A percentile compares a stretch with the other conserved stretches of the same genome.
These are phyloP conservation scores for Coemansia erecta DNA, from an alignment of 192 early-diverging fungal species.

Conservation along the genomic window DNA sequence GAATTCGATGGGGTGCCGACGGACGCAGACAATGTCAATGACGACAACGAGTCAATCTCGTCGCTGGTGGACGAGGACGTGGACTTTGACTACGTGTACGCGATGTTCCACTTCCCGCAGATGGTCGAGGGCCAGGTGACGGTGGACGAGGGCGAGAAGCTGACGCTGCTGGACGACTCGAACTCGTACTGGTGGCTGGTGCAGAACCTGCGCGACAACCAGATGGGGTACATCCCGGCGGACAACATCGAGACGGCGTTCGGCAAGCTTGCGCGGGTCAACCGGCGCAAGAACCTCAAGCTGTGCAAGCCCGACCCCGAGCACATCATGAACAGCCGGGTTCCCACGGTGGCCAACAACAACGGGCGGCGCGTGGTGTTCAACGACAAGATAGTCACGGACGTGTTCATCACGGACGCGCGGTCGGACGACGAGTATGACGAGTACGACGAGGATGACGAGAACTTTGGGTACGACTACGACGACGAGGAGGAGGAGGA, in stretches of 20 bases:
- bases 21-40: constrained; percentile 25
- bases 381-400: constrained; percentile 36
- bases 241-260: constrained; percentile 65
- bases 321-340: constrained; percentile 27
- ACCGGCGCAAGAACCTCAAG: constrained; percentile 64
- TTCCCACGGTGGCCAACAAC: constrained; percentile 17
- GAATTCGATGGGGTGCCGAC: constrained; percentile 51
- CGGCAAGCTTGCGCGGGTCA: constrained; percentile 67
- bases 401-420: constrained; percentile 38
- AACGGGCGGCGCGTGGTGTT: constrained; percentile 34
- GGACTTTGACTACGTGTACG: constrained; percentile 66
- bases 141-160: constrained; percentile 66
- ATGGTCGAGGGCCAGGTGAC: constrained; percentile 76
- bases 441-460: constrained; percentile 37
- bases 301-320: constrained; percentile 40
- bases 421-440: constrained; percentile 35
- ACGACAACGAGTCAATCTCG: constrained; percentile 41
- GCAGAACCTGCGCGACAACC: constrained; percentile 57
- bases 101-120: constrained; percentile 71
- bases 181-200: constrained; percentile 76
- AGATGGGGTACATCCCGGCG: constrained; percentile 80
- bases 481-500: constrained; percentile 19
- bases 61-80: constrained; percentile 55
- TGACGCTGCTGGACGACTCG: constrained; percentile 73
- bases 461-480: constrained; percentile 20